A percentile compares a stretch with the other conserved stretches of the same genome.
Conservation (phyloP, 371 early-diverging fungal genomes). For the Rhizopus delemar region DNA sequence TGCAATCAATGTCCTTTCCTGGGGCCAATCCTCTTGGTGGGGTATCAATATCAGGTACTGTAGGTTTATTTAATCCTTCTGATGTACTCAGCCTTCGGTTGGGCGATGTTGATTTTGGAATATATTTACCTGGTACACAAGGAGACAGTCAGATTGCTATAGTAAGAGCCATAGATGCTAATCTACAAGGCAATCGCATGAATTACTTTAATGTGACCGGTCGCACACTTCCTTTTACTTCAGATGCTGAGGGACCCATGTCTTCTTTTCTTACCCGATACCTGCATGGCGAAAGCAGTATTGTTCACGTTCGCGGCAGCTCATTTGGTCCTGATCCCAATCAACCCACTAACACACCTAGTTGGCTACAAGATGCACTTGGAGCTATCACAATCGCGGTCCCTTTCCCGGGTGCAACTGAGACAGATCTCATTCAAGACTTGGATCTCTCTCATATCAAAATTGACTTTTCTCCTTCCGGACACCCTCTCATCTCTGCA, state of each 20-base stretch:
- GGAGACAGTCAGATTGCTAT: constrained; percentile 44
- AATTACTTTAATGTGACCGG: constrained; percentile 46
- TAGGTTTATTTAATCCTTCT: constrained; percentile 51
- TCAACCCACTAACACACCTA: constrained; percentile 24
- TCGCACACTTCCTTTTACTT: constrained; percentile 34
- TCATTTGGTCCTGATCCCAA: constrained; percentile 33
- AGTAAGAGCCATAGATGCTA: constrained; percentile 40
- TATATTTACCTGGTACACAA: constrained; percentile 32
- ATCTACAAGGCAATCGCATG: constrained; percentile 37
- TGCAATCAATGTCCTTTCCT: constrained; percentile 36
- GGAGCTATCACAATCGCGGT: constrained; percentile 31
- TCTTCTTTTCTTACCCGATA: constrained; percentile 42
- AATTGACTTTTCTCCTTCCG: constrained; percentile 40
- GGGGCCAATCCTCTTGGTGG: constrained; percentile 47
- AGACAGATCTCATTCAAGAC: constrained; percentile 43
- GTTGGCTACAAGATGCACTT: constrained; percentile 47
- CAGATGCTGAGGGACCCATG: constrained; percentile 26
- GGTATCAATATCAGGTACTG: constrained; percentile 32
- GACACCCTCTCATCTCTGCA: constrained; percentile 36
- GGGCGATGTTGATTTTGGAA: constrained; percentile 52
- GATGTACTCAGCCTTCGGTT: constrained; percentile 37
- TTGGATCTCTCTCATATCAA: constrained; percentile 38
- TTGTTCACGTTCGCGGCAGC: constrained; percentile 44
- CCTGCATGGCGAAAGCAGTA: constrained; percentile 38
- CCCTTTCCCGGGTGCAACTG: constrained; percentile 49